phyloP scores from a whole-genome alignment of 495 filamentous ascomycete species.

The Xylaria flabelliformis region DNA sequence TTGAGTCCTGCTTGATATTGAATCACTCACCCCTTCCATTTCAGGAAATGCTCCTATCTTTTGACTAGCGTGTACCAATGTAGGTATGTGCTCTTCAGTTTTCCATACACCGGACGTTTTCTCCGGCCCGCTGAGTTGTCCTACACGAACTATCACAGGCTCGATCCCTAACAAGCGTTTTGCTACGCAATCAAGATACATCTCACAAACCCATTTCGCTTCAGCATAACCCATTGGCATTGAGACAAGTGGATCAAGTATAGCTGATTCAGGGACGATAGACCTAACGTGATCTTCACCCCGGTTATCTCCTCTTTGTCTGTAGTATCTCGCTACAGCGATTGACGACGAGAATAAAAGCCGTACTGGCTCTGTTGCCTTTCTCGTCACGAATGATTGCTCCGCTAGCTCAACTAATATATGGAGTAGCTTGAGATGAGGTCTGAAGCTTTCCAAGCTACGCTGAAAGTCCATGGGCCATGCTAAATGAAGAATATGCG shows the following conservation, averaged over 20 bases:
- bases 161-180: conserved; percentile 29
- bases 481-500: conserved; percentile 50
- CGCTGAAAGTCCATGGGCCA: conserved; percentile 51
- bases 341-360: conserved; percentile 35
- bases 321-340: conserved; percentile 21
- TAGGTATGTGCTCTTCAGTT: conserved; percentile 48
- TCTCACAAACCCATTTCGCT: conserved; percentile 49
- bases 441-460: conserved; percentile 38
- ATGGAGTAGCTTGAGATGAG: conserved; percentile 42
- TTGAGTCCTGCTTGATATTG: not conserved
- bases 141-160: conserved; percentile 37
- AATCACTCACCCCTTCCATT: conserved; percentile 46
- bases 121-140: conserved; percentile 43
- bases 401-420: conserved; percentile 39
- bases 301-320: not conserved
- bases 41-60: conserved; percentile 44
- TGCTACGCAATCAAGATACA: conserved; percentile 35
- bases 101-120: conserved; percentile 35
- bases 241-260: conserved; percentile 25
- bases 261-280: conserved; percentile 21
- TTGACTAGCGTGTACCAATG: conserved; percentile 45
- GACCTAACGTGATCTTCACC: not conserved
- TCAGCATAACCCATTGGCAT: conserved; percentile 35
- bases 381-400: conserved; percentile 4
- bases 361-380: not conserved